Evolutionary conservation across 75 land plant genomes (phyloP).

Genomic region (Picea glauca): DNA sequence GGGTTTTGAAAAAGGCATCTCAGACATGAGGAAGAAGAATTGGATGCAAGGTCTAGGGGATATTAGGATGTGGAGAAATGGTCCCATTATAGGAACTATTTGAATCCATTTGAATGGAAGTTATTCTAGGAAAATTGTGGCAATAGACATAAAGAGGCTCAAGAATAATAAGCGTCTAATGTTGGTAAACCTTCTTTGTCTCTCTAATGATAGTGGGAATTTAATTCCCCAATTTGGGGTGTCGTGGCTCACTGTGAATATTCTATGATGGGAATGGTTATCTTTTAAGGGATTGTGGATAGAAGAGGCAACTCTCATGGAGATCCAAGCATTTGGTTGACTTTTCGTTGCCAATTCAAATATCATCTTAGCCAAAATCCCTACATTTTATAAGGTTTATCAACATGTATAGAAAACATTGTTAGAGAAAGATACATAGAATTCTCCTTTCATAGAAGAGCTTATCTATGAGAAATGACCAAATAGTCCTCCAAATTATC

Average conservation of each 20-base stretch:
- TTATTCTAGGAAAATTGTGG: conserved; percentile 11
- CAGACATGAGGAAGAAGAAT: background rate
- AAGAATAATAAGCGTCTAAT: background rate
- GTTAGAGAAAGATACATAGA: conserved; percentile 17
- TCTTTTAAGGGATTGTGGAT: conserved; percentile 12
- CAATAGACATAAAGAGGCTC: background rate
- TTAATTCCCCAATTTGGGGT: conserved; percentile 21
- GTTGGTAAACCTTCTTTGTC: conserved; percentile 14
- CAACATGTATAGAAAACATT: conserved; percentile 19
- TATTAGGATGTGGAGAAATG: conserved; percentile 13
- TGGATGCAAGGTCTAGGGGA: conserved; percentile 3
- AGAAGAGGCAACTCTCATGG: background rate
- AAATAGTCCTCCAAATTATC: too few species aligned
- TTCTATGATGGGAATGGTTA: background rate
- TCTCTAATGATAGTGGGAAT: conserved; percentile 20
- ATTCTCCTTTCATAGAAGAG: conserved; percentile 19
- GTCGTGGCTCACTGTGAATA: conserved; percentile 15
- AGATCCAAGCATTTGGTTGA: background rate
- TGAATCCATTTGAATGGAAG: conserved; percentile 9
- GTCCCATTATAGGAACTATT: background rate
- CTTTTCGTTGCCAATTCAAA: background rate
- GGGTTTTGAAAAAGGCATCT: conserved; percentile 10
- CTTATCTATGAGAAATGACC: background rate
- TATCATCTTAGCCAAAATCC: conserved; percentile 22
- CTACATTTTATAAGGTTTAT: conserved; percentile 26